These are phyloP conservation scores for Onygenales sp. DNA, from an alignment of 2,329 filamentous ascomycete genomes.

Conservation along the genomic window DNA sequence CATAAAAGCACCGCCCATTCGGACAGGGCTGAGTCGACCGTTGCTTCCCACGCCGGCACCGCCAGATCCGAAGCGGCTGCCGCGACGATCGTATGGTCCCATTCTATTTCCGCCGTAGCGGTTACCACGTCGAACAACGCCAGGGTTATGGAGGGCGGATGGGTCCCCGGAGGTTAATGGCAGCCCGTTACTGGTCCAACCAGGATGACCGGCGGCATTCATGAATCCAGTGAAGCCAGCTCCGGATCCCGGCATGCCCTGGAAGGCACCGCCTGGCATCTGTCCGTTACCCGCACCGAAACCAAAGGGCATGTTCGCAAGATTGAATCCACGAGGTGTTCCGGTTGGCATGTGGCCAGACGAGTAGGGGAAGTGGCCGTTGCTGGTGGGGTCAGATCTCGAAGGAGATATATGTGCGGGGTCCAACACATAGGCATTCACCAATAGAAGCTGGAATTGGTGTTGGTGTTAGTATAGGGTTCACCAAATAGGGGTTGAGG, in stretches of 20 bases:
- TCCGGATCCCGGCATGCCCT: conserved; percentile 18
- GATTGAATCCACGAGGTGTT: conserved; percentile 84
- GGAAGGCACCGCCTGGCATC: conserved; percentile 26
- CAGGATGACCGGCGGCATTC: conserved; percentile 16
- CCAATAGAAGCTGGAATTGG: conserved; percentile 60
- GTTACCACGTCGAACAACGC: conserved; percentile 60
- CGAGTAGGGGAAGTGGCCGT: conserved; percentile 82
- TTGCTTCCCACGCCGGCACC: conserved; percentile 21
- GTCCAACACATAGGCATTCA: conserved; percentile 91
- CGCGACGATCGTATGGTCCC: conserved; percentile 65
- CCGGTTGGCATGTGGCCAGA: conserved; percentile 68
- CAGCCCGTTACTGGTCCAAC: conserved; percentile 24
- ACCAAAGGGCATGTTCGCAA: conserved; percentile 58
- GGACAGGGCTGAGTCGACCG: conserved; percentile 40
- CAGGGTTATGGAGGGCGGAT: conserved; percentile 42
- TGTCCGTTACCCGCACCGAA: conserved; percentile 41
- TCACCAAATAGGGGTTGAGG: not conserved
- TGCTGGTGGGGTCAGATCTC: conserved; percentile 86
- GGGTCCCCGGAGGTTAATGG: conserved; percentile 28
- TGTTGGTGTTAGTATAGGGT: conserved; percentile 3
- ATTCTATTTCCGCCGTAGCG: conserved; percentile 50
- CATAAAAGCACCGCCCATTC: conserved; percentile 23
- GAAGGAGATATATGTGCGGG: conserved; percentile 91
- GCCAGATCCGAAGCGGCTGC: conserved; percentile 43
- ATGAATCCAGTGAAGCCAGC: conserved; percentile 24